Base-by-base conservation (phyloP, 768 basidiomycete genomes). In the Xanthoconium stramineum region DNA sequence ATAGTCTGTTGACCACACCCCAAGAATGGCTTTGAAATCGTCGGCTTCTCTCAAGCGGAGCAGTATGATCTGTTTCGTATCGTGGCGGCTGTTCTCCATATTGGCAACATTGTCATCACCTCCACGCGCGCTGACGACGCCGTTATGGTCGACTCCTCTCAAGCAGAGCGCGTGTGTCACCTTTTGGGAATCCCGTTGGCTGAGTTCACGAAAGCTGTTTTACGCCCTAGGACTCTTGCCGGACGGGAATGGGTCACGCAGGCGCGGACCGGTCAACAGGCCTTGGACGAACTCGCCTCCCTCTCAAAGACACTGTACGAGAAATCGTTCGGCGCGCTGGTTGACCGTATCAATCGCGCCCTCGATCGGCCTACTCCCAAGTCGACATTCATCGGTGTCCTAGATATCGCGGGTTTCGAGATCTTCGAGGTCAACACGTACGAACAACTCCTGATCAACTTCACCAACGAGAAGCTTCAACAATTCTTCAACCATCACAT, bases 401-500 rank as follows among this genome's bases (percentile, higher is more conserved):
- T 99, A 33, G 97, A 99, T 82, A 99, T 99, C 50, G 97, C 97
- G 8, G 97, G 97, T 10, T 99, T 99, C 74, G 97, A 99, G 73
- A 99, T 99, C 58, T 91, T 92, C 75, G 89, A 91, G 52, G 79
- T 88, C 65, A 98, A 98, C 70, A 89, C 89, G 10, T 99, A 98
- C 71, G 97, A 99, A 66, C 97, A 99, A 71, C 82, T 99, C 29
- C 82, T 96, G 64, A 99, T 99, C 83, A 99, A 99, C 69, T 96
- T 91, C 66, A 98, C 96, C 43, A 99, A 99, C 77, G 97, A 99
- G 81, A 96, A 91, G 68, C 81, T 98, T 10, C 96, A 98, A 70
- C 96, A 98, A 72, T 93, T 92, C 73, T 94, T 94, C 82, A 99
- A 98, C 66, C 94, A 98, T 72, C 97, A 98, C 71, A 98, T 98